A percentile compares a stretch with the other conserved stretches of the same genome.
Conservation (phyloP, 2,329 filamentous ascomycete genomes). For the Neopestalotiopsis sp. region DNA sequence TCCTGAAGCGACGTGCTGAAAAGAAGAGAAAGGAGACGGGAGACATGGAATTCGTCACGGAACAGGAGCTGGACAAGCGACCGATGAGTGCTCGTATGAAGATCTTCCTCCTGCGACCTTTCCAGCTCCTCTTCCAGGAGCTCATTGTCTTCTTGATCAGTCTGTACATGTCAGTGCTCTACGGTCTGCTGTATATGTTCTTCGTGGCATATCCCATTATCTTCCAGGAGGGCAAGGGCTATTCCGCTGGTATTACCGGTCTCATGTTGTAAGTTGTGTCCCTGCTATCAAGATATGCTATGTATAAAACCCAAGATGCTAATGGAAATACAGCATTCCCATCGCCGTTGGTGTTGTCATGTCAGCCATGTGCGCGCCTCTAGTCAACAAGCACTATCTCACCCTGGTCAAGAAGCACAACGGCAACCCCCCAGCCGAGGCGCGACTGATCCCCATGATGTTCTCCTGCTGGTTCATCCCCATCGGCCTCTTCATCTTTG, state of each 20-base stretch:
- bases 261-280: slow-evolving; percentile 68
- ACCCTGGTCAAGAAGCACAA: slow-evolving; percentile 32
- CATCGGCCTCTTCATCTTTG: slow-evolving; percentile 62
- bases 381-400: slow-evolving; percentile 84
- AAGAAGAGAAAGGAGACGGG: slow-evolving; percentile 74
- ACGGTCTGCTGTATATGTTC: slow-evolving; percentile 78
- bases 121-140: slow-evolving; percentile 84
- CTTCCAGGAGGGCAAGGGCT: slow-evolving; percentile 81
- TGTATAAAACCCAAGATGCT: not conserved
- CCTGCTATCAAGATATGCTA: not conserved
- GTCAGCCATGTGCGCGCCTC: slow-evolving; percentile 69
- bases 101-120: slow-evolving; percentile 80
- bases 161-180: slow-evolving; percentile 84
- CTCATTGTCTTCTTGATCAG: slow-evolving; percentile 85
- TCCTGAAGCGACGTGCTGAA: slow-evolving; percentile 72
- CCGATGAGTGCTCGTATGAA: slow-evolving; percentile 70
- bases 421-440: slow-evolving; percentile 70
- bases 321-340: slow-evolving; percentile 58
- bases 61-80: slow-evolving; percentile 77
- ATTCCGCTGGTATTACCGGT: slow-evolving; percentile 73
- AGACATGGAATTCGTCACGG: slow-evolving; percentile 72
- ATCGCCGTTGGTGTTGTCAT: slow-evolving; percentile 75
- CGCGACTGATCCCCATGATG: slow-evolving; percentile 84
- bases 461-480: slow-evolving; percentile 73
- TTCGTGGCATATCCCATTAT: slow-evolving; percentile 74